phyloP scores from a whole-genome alignment of 805 yeast species.

The Lipomyces yamanashiensis region DNA sequence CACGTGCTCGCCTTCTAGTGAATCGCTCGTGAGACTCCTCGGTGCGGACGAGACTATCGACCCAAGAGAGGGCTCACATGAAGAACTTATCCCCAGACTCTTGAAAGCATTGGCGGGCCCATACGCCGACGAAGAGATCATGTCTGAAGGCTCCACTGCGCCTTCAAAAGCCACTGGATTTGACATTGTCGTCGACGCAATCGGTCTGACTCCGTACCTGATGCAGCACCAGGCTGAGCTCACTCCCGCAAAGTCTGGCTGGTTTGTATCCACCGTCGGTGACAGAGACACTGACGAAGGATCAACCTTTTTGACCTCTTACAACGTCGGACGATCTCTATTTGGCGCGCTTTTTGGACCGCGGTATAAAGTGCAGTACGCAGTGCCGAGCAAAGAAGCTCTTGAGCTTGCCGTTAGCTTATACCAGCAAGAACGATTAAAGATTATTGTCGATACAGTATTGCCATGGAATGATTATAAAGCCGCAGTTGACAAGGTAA shows the following conservation, averaged over 20 bases:
- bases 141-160: constrained; percentile 2
- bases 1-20: constrained; percentile 58
- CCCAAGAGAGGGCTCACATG: constrained; percentile 52
- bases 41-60: constrained; percentile 69
- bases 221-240: constrained; percentile 54
- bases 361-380: constrained; percentile 38
- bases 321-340: constrained; percentile 37
- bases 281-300: constrained; percentile 53
- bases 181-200: constrained; percentile 67
- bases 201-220: constrained; percentile 61
- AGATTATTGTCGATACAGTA: constrained; percentile 59
- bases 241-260: constrained; percentile 51
- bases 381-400: constrained; percentile 45
- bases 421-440: constrained; percentile 52
- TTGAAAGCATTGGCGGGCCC: constrained; percentile 26
- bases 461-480: constrained; percentile 55
- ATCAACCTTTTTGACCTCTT: constrained; percentile 14
- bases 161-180: constrained; percentile 48
- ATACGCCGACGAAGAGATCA: constrained; percentile 17
- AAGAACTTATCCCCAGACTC: constrained; percentile 39
- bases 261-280: constrained; percentile 62
- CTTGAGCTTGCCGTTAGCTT: constrained; percentile 51
- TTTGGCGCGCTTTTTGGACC: constrained; percentile 43
- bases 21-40: constrained; percentile 49
- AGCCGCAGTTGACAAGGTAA: constrained; percentile 57